Evolutionary conservation across 75 land plant species (phyloP).

Genomic region (Ceratopteris richardii): DNA sequence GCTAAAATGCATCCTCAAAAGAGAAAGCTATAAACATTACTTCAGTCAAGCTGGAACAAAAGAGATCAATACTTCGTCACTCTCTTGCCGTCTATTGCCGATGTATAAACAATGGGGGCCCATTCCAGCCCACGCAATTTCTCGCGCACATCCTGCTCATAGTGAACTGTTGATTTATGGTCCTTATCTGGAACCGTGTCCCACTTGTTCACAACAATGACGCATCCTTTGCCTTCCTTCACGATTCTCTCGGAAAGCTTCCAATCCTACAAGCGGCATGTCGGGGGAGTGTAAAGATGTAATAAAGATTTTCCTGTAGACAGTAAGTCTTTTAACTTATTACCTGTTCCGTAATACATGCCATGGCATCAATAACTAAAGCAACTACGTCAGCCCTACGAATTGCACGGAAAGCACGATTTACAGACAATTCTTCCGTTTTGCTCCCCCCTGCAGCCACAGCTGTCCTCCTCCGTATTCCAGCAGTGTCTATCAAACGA

Average conservation of each 20-base stretch:
- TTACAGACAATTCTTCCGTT: slow-evolving; percentile 85
- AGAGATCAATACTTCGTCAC: slow-evolving; percentile 78
- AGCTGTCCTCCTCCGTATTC: slow-evolving; percentile 73
- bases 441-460: slow-evolving; percentile 75
- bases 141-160: slow-evolving; percentile 84
- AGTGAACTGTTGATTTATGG: slow-evolving; percentile 53
- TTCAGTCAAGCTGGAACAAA: too few species aligned
- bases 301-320: too few species aligned
- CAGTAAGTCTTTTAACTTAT: too few species aligned
- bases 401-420: slow-evolving; percentile 92
- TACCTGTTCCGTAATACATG: slow-evolving; percentile 94
- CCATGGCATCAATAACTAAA: slow-evolving; percentile 91
- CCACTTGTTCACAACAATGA: slow-evolving; percentile 98
- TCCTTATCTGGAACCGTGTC: slow-evolving; percentile 91
- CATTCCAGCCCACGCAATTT: slow-evolving; percentile 76
- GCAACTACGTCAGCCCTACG: slow-evolving; percentile 97
- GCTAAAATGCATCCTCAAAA: too few species aligned
- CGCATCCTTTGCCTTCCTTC: slow-evolving; percentile 88
- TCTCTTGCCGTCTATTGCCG: slow-evolving; percentile 74
- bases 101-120: slow-evolving; percentile 96
- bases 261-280: too few species aligned
- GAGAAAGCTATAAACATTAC: too few species aligned
- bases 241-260: slow-evolving; percentile 86
- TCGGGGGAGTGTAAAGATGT: too few species aligned
- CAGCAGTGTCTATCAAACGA: slow-evolving; percentile 93